Conservation (phyloP, 352 stramenopile genomes). For the Plasmopara viticola region DNA sequence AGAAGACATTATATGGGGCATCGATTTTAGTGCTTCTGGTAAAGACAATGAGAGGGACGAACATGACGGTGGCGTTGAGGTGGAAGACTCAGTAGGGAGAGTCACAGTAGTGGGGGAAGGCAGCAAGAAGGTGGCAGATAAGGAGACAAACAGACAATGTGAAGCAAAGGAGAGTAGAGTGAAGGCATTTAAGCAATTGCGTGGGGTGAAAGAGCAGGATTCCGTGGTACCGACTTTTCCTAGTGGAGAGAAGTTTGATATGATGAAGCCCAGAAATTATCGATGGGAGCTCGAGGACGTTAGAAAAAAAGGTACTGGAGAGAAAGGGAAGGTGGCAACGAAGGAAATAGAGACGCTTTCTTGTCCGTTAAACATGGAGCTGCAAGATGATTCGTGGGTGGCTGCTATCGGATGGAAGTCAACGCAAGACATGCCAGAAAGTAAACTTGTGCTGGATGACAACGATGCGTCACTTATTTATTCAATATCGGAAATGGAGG, state of each 20-base stretch:
- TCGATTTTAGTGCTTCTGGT: slow-evolving; percentile 39
- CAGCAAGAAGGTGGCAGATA: slow-evolving; percentile 6
- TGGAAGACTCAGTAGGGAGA: slow-evolving; percentile 35
- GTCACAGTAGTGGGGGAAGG: slow-evolving; percentile 14
- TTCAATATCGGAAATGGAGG: slow-evolving; percentile 69
- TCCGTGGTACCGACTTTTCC: slow-evolving; percentile 2
- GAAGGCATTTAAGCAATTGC: slow-evolving; percentile 30
- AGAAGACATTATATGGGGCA: slow-evolving; percentile 72
- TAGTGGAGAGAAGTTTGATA: slow-evolving; percentile 51
- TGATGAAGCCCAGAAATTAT: slow-evolving; percentile 69
- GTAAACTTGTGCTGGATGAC: slow-evolving; percentile 75
- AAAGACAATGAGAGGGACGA: slow-evolving; percentile 13
- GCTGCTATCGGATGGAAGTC: slow-evolving; percentile 73
- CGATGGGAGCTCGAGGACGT: slow-evolving; percentile 56
- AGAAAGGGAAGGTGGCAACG: slow-evolving; percentile 8
- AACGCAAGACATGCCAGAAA: slow-evolving; percentile 74
- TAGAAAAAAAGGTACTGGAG: slow-evolving; percentile 8
- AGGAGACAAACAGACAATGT: background rate
- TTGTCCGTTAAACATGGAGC: slow-evolving; percentile 60
- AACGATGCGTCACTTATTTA: slow-evolving; percentile 79
- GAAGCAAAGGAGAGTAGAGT: slow-evolving; percentile 14
- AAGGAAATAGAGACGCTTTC: slow-evolving; percentile 16
- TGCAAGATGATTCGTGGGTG: slow-evolving; percentile 70
- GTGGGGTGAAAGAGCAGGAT: slow-evolving; percentile 22
- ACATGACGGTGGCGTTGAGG: slow-evolving; percentile 32